A percentile compares a stretch with the other conserved stretches of the same genome.
These are phyloP conservation scores for Saraca asoca DNA, from an alignment of 331 rosid species.

Conservation along the genomic window DNA sequence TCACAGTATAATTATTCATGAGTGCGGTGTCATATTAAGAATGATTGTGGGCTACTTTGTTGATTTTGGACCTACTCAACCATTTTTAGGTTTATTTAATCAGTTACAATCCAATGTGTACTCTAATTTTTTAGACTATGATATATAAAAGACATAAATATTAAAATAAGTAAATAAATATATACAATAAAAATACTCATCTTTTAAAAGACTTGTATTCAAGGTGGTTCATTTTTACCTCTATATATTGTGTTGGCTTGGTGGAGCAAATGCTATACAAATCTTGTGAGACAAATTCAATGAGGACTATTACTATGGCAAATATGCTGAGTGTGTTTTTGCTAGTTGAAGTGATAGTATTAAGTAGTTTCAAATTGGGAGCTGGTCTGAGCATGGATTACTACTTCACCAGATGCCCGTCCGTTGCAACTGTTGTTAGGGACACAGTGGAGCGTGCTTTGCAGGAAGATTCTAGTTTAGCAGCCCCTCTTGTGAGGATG, in stretches of 20 bases:
- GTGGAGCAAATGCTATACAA: constrained; percentile 15
- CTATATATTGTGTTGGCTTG: not conserved
- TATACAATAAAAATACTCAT: too few relatives aligned
- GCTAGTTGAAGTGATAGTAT: constrained; percentile 35
- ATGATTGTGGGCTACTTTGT: too few relatives aligned
- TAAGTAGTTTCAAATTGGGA: constrained; percentile 30
- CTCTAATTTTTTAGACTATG: too few relatives aligned
- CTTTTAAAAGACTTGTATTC: too few relatives aligned
- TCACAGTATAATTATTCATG: too few relatives aligned
- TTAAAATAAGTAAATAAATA: too few relatives aligned
- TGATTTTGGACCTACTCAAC: too few relatives aligned
- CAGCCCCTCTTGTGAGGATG: constrained; percentile 76
- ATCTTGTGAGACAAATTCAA: constrained; percentile 24
- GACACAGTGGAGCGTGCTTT: constrained; percentile 55
- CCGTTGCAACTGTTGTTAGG: constrained; percentile 55
- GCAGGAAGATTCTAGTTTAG: constrained; percentile 66
- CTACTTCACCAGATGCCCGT: constrained; percentile 66
- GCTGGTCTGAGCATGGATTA: constrained; percentile 59
- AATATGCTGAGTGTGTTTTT: constrained; percentile 36
- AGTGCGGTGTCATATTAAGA: too few relatives aligned
- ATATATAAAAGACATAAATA: too few relatives aligned
- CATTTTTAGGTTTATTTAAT: too few relatives aligned
- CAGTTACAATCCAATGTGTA: too few relatives aligned
- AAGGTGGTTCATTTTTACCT: too few relatives aligned
- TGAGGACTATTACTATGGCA: constrained; percentile 33